phyloP scores from a whole-genome alignment of 106 monocot species.

The Acorus calamus region DNA sequence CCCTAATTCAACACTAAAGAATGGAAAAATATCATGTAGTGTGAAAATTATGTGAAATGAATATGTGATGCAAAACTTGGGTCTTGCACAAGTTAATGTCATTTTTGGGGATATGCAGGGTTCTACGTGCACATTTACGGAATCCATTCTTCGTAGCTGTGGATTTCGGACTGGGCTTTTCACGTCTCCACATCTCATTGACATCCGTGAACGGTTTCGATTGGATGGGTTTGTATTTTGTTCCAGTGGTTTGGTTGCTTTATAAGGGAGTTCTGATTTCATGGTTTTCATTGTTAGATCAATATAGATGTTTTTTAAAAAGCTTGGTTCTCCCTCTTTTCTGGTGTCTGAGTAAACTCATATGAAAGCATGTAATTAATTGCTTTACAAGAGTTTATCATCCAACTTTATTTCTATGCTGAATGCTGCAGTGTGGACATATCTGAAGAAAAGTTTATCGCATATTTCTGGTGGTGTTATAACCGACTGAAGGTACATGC shows the following conservation, averaged over 20 bases:
- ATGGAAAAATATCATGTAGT: too few relatives aligned
- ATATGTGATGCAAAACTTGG: too few relatives aligned
- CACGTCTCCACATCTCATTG: conserved; percentile 91
- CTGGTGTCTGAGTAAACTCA: neutral
- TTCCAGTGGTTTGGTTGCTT: too few relatives aligned
- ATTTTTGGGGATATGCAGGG: conserved; percentile 30
- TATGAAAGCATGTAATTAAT: too few relatives aligned
- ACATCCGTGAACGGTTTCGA: conserved; percentile 74
- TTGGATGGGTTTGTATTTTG: conserved; percentile 59
- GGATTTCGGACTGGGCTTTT: conserved; percentile 82
- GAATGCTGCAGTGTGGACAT: conserved; percentile 53
- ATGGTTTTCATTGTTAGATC: too few relatives aligned
- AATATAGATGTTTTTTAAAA: too few relatives aligned
- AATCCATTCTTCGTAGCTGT: conserved; percentile 72
- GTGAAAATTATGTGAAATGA: too few relatives aligned
- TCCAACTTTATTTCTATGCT: neutral
- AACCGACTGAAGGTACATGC: conserved; percentile 55
- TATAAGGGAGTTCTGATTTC: too few relatives aligned
- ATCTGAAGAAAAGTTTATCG: conserved; percentile 73
- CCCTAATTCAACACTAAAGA: too few relatives aligned
- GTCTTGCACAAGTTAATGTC: too few relatives aligned
- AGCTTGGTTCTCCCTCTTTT: neutral
- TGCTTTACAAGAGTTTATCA: neutral
- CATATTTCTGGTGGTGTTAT: conserved; percentile 99
- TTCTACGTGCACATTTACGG: conserved; percentile 88